Evolutionary conservation across 352 stramenopile species (phyloP), one percentile per base, ranked within the genome.

Genomic region (Globisporangium nunn): DNA sequence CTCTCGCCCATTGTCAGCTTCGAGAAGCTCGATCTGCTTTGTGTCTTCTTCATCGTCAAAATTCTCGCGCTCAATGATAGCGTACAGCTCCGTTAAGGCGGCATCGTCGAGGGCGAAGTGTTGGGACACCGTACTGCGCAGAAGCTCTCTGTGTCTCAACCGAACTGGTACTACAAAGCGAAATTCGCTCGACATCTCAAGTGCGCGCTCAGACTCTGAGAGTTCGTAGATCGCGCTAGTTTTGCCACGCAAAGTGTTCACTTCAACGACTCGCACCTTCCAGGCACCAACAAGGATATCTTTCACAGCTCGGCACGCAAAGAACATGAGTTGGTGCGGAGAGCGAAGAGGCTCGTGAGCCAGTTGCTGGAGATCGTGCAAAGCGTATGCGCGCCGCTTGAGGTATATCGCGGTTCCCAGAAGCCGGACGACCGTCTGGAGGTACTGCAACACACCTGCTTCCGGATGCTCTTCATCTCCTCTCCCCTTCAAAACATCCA

Each of bases 401-500:
- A 84, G 54, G 35, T 88, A 89, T 14, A 93, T 74, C 0, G 68
- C 67, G 11, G 67, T 64, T 0, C 75, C 75, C 1, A 93, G 50
- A 0, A 73, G 44, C 43, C 76, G 81, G 5, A 58, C 57, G 3
- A 89, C 49, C 0, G 66, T 48, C 6, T 58, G 29, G 3, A 93
- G 60, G 23, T 87, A 88, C 4, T 75, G 62, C 7, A 91, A 29
- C 1, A 85, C 68, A 4, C 82, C 82, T 15, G 66, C 56, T 61
- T 93, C 82, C 0, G 80, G 82, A 15, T 93, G 81, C 6, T 18
- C 30, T 63, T 91, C 78, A 45, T 91, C 78, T 0, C 33, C 12
- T 53, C 78, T 60, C 23, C 78, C 80, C 57, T 85, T 90, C 2
- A 78, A 59, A 4, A 88, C 77, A 7, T 70, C 58, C 0, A 61